Conservation (phyloP, 1,284 basidiomycete genomes). For the Serendipita sp. region DNA sequence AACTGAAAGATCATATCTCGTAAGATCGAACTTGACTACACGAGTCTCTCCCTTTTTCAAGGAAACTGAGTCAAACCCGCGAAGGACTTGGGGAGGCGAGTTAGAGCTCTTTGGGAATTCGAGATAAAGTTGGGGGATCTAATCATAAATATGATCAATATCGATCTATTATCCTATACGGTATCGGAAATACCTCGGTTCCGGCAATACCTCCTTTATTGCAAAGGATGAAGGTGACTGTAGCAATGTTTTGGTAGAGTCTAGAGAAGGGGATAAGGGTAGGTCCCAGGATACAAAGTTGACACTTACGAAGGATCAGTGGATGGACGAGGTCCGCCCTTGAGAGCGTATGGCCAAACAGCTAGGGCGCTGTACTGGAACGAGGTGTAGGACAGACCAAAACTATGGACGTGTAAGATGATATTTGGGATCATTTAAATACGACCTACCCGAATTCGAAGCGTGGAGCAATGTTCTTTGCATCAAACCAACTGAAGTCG, state of each 20-base stretch:
- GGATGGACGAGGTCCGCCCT: neutral
- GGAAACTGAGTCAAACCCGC: slow-evolving; percentile 4
- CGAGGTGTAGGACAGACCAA: slow-evolving; percentile 57
- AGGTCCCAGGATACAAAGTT: neutral
- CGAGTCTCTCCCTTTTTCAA: slow-evolving; percentile 1
- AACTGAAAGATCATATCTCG: neutral
- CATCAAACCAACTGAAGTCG: neutral
- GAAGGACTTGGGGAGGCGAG: slow-evolving; percentile 7
- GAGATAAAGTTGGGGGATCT: slow-evolving; percentile 10
- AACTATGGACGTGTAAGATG: neutral
- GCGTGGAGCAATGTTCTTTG: slow-evolving; percentile 36
- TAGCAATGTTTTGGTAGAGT: neutral
- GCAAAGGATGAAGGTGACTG: slow-evolving; percentile 8
- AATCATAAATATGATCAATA: neutral
- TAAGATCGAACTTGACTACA: slow-evolving; percentile 1
- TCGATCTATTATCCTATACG: neutral
- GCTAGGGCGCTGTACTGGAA: slow-evolving; percentile 41
- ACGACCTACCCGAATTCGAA: slow-evolving; percentile 52
- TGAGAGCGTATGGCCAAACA: slow-evolving; percentile 18
- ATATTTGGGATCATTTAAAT: neutral
- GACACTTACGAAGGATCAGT: neutral
- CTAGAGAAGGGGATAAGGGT: neutral
- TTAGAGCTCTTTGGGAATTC: slow-evolving; percentile 5
- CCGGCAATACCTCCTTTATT: slow-evolving; percentile 7
- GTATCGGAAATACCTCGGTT: slow-evolving; percentile 1